Base-by-base conservation (phyloP, 345 rosid genomes). In the Moringa oleifera region DNA sequence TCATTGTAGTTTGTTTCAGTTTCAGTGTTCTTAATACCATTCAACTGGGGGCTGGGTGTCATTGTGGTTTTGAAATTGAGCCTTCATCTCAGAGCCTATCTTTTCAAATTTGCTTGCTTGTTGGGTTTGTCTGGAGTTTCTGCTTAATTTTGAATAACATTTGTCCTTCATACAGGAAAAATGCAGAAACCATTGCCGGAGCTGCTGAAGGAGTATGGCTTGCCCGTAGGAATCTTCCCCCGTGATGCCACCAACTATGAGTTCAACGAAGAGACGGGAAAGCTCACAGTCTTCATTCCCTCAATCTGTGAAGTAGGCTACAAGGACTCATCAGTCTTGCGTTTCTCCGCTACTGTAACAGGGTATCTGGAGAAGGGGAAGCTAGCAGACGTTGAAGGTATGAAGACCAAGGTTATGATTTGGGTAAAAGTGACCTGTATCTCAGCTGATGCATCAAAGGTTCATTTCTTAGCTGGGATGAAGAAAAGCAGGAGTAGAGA, bases 131-230 rank as follows among this genome's bases (percentile, higher is more conserved):
- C n/a, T n/a, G n/a, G n/a, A n/a, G n/a, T n/a, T n/a, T n/a, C n/a
- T n/a, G n/a, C n/a, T n/a, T n/a, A n/a, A 28, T 28, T 28, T 28
- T 28, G 33, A 28, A 8, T 28, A 8, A 28, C 33, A 28, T 28
- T 3, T 21, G 5, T 18, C 25, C 33, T 54, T 37, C 61, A 51
- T 41, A 51, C 78, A 94, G 97, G 99, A 67, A 95, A 86, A 77
- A 89, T 95, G 95, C 99, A 95, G 77, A 91, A 78, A 78, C 90
- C 99, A 23, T 67, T 95, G 50, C 85, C 88, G 0, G 99, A 95
- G 46, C 79, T 95, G 67, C 84, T 95, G 1, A 85, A 87, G 80
- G 93, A 91, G 64, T 78, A 85, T 68, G 88, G 85, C 58, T 67
- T 95, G 68, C 85, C 96, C 0, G 65, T 83, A 18, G 99, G 99